Conservation (phyloP, 768 basidiomycete species). For the Naganishia randhawae region DNA sequence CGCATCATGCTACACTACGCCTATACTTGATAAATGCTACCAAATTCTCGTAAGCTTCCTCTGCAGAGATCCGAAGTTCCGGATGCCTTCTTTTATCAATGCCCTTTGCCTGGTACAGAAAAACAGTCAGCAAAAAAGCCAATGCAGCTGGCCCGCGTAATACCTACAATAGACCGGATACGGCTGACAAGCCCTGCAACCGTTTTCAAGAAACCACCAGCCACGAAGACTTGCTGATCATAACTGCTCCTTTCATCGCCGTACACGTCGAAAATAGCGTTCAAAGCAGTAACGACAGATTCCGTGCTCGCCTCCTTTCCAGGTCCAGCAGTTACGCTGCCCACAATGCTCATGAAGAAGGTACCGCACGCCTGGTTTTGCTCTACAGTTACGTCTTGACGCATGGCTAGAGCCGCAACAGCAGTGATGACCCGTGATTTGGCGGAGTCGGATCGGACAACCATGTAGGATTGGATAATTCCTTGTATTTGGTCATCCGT, state of each 20-base stretch:
- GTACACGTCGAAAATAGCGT: slow-evolving; percentile 86
- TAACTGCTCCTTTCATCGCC: slow-evolving; percentile 78
- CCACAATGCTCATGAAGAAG: slow-evolving; percentile 45
- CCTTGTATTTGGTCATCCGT: slow-evolving; percentile 57
- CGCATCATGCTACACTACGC: slow-evolving; percentile 32
- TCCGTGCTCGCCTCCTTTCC: slow-evolving; percentile 54
- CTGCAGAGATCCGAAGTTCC: slow-evolving; percentile 48
- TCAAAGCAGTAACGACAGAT: slow-evolving; percentile 65
- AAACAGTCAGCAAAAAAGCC: neutral
- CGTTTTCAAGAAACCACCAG: slow-evolving; percentile 40
- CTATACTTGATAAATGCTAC: slow-evolving; percentile 53
- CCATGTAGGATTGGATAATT: slow-evolving; percentile 64
- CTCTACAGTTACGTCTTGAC: slow-evolving; percentile 59
- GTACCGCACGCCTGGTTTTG: slow-evolving; percentile 59
- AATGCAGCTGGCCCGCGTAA: neutral
- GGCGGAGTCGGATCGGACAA: slow-evolving; percentile 58
- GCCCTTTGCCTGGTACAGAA: slow-evolving; percentile 43
- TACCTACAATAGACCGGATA: slow-evolving; percentile 49
- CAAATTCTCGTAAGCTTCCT: slow-evolving; percentile 53
- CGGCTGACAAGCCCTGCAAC: slow-evolving; percentile 42
- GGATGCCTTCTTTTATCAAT: slow-evolving; percentile 52
- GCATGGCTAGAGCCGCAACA: slow-evolving; percentile 77
- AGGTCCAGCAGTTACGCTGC: slow-evolving; percentile 17
- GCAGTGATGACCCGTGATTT: slow-evolving; percentile 78
- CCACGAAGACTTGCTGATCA: slow-evolving; percentile 56